A percentile compares a stretch with the other conserved stretches of the same genome.
Evolutionary conservation across 108 stramenopile genomes (phyloP).

Genomic region (Chaetoceros muelleri): DNA sequence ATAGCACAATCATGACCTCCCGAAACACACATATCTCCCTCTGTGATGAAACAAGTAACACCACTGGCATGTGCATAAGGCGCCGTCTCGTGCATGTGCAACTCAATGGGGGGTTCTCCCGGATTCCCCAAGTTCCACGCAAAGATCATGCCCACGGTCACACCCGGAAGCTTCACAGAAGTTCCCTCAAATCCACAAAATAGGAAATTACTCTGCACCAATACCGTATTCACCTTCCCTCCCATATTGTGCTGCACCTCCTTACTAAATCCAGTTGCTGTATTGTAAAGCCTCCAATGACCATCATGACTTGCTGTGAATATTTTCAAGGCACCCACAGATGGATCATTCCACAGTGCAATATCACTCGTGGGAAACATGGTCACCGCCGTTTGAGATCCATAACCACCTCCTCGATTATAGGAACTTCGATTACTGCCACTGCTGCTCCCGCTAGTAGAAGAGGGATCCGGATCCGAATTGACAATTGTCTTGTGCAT

Average conservation of each 20-base stretch:
- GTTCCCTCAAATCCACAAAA: conserved; percentile 73
- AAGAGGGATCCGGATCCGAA: neutral
- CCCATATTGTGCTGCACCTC: conserved; percentile 77
- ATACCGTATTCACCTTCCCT: conserved; percentile 50
- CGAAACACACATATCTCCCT: conserved; percentile 38
- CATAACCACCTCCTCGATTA: too few species aligned
- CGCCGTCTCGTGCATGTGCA: conserved; percentile 48
- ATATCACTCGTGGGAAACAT: neutral
- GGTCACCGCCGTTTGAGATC: too few species aligned
- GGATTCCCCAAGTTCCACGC: conserved; percentile 69
- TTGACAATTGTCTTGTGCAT: neutral
- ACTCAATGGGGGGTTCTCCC: conserved; percentile 64
- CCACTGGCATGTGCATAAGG: conserved; percentile 63
- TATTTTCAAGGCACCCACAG: conserved; percentile 32
- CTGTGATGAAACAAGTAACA: conserved; percentile 29
- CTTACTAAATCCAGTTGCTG: conserved; percentile 36
- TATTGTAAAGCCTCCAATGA: conserved; percentile 76
- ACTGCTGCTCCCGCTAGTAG: too few species aligned
- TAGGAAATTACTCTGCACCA: conserved; percentile 49
- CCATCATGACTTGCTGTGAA: conserved; percentile 79
- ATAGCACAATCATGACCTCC: conserved; percentile 62
- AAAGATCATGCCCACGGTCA: conserved; percentile 69
- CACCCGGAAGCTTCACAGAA: conserved; percentile 32
- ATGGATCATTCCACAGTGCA: neutral
- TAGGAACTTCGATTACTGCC: too few species aligned